These are phyloP conservation scores for Alternaria arbusti DNA, from an alignment of 2,329 filamentous ascomycete species.

Conservation along the genomic window DNA sequence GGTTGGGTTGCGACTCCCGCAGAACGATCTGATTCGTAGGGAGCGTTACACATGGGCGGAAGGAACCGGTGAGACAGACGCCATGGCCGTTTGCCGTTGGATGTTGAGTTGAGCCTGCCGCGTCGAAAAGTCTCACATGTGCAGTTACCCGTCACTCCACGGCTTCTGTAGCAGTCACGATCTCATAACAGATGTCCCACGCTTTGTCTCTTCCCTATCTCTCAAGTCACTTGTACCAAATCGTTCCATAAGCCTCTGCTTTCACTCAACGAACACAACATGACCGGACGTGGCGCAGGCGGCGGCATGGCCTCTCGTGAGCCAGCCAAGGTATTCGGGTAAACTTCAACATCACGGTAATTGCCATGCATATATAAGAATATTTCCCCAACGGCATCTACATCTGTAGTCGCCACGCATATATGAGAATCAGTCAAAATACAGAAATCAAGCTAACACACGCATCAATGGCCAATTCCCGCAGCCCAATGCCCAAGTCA, in stretches of 20 bases:
- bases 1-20: neutral
- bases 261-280: neutral
- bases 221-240: neutral
- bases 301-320: neutral
- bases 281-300: neutral
- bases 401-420: neutral
- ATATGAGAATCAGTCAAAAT: neutral
- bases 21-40: neutral
- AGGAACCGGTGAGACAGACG: neutral
- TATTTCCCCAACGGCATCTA: neutral
- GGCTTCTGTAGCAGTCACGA: neutral
- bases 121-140: no score
- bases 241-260: neutral
- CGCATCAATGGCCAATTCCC: constrained; percentile 39
- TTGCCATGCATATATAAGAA: neutral
- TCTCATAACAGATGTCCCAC: neutral
- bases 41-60: neutral
- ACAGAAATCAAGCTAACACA: neutral
- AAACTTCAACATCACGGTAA: neutral
- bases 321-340: neutral
- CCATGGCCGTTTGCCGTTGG: neutral
- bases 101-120: neutral
- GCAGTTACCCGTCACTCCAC: neutral
- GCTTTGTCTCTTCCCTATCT: neutral
- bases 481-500: constrained; percentile 39